Percentiles rank a stretch among this genome's conserved stretches.
phyloP scores from a whole-genome alignment of 345 rosid species.

The Bruguiera parviflora region DNA sequence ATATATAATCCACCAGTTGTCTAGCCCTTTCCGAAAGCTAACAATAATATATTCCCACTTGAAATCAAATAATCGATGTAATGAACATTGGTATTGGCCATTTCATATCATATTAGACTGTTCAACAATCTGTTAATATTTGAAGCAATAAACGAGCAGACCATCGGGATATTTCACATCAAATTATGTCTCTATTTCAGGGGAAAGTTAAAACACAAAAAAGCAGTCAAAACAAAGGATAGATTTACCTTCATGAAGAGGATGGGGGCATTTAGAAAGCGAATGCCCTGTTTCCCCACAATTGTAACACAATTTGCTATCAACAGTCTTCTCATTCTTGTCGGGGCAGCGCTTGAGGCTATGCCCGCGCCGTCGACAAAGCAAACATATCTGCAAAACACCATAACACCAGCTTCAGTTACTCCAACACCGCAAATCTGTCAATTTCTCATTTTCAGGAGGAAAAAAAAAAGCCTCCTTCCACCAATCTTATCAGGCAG shows the following conservation, averaged over 20 bases:
- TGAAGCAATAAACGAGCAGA: too few relatives aligned
- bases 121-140: too few relatives aligned
- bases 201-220: not conserved
- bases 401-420: slow-evolving; percentile 11
- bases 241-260: slow-evolving; percentile 64
- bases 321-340: slow-evolving; percentile 51
- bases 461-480: not conserved
- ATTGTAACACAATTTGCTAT: slow-evolving; percentile 71
- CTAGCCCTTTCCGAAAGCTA: too few relatives aligned
- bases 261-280: slow-evolving; percentile 65
- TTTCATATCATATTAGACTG: too few relatives aligned
- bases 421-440: not conserved
- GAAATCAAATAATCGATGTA: too few relatives aligned
- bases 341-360: slow-evolving; percentile 77
- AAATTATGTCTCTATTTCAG: not conserved
- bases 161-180: too few relatives aligned
- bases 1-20: too few relatives aligned
- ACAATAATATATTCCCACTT: too few relatives aligned
- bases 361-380: slow-evolving; percentile 77
- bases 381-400: slow-evolving; percentile 71
- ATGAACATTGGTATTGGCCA: too few relatives aligned
- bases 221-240: not conserved
- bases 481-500: too few relatives aligned
- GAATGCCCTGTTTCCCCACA: slow-evolving; percentile 87
- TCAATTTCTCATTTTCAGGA: not conserved